A percentile compares a stretch with the other conserved stretches of the same genome.
Evolutionary conservation across 2,329 filamentous ascomycete genomes (phyloP).

Genomic region (Chrysoporthe austroafricana): DNA sequence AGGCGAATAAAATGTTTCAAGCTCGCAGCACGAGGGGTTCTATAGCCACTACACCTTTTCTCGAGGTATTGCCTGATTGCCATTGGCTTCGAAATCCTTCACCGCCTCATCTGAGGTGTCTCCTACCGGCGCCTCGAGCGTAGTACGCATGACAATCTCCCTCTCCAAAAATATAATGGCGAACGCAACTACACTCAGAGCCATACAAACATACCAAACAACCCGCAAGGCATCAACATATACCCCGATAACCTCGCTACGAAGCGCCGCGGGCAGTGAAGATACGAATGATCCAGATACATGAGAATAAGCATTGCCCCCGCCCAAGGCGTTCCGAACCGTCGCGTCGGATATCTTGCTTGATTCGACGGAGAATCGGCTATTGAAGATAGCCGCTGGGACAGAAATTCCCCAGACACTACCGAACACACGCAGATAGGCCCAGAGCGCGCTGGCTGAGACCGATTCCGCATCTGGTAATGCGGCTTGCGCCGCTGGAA

Average conservation of each 20-base stretch:
- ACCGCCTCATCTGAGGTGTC: background rate
- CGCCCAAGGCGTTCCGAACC: background rate
- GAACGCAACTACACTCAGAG: background rate
- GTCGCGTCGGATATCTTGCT: slow-evolving; percentile 16
- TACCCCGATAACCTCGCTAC: background rate
- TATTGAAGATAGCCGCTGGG: slow-evolving; percentile 11
- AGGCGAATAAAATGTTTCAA: too few relatives aligned
- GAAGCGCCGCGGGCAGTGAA: background rate
- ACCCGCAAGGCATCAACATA: slow-evolving; percentile 5
- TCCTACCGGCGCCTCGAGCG: background rate
- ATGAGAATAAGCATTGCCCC: slow-evolving; percentile 4
- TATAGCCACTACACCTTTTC: too few relatives aligned
- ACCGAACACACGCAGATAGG: slow-evolving; percentile 5
- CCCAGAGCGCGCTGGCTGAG: background rate
- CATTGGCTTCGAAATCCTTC: background rate
- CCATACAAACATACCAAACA: slow-evolving; percentile 8
- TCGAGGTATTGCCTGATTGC: too few relatives aligned
- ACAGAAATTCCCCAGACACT: slow-evolving; percentile 8
- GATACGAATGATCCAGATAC: slow-evolving; percentile 1
- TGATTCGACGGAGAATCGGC: background rate
- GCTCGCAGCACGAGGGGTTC: too few relatives aligned
- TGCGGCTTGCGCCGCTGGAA: background rate
- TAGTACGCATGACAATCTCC: slow-evolving; percentile 9
- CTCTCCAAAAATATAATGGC: slow-evolving; percentile 2
- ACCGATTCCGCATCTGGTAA: background rate